Percentiles rank a stretch among this genome's conserved stretches.
Evolutionary conservation across 176 grass and related monocot species (phyloP).

Genomic region (Eragrostis nindensis): DNA sequence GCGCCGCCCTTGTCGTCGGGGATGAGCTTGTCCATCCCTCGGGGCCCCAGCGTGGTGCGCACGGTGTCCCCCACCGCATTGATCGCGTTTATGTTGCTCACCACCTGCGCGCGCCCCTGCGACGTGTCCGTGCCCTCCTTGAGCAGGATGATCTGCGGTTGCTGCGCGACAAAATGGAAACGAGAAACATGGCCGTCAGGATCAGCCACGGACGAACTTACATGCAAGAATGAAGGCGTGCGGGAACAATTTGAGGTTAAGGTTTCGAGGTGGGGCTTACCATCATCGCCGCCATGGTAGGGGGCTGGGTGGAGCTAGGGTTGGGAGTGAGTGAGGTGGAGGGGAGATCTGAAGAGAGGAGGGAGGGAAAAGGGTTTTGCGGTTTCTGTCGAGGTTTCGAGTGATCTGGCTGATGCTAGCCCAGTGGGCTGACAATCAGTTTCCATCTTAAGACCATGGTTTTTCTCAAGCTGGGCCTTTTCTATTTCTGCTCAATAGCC

Average conservation of each 20-base stretch:
- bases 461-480: not conserved
- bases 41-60: constrained; percentile 82
- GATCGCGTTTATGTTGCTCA: constrained; percentile 98
- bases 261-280: constrained; percentile 23
- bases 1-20: constrained; percentile 89
- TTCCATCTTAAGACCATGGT: not conserved
- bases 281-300: constrained; percentile 61
- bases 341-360: constrained; percentile 12
- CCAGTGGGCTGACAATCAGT: not conserved
- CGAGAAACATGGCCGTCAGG: not conserved
- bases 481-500: no score
- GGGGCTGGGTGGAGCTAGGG: constrained; percentile 30
- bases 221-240: not conserved
- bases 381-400: not conserved
- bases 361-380: constrained; percentile 37
- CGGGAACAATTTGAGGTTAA: not conserved
- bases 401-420: not conserved
- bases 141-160: constrained; percentile 98
- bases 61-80: constrained; percentile 80
- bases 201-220: not conserved
- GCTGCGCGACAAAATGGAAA: constrained; percentile 41
- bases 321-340: not conserved
- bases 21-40: constrained; percentile 98
- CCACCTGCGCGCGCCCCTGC: constrained; percentile 81
- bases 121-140: constrained; percentile 99